A percentile compares a stretch with the other conserved stretches of the same genome.
These are phyloP conservation scores for Rosa hybrid DNA, from an alignment of 331 rosid genomes.

Conservation along the genomic window DNA sequence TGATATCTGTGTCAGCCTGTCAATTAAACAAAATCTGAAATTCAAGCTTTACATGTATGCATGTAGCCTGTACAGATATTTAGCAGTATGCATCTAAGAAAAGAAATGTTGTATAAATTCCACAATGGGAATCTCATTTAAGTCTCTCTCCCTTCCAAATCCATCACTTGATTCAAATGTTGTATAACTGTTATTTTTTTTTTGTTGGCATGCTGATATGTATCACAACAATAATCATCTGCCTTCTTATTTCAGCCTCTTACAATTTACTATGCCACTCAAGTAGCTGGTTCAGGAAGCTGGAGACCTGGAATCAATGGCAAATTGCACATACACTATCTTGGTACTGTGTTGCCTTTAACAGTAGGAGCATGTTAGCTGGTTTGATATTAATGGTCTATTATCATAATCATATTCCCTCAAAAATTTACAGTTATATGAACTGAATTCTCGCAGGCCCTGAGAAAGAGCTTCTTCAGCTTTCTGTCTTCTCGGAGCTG, in stretches of 20 bases:
- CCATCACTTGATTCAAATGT: constrained; percentile 5
- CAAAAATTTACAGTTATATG: neutral
- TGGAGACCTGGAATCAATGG: constrained; percentile 43
- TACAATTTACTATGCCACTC: constrained; percentile 65
- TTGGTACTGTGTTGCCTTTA: constrained; percentile 52
- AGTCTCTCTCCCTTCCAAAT: neutral
- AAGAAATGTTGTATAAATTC: neutral
- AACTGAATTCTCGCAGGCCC: constrained; percentile 55
- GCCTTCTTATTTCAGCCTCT: constrained; percentile 62
- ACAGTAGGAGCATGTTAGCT: neutral
- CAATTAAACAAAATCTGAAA: neutral
- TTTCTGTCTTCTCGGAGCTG: constrained; percentile 71
- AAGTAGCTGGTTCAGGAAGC: constrained; percentile 49
- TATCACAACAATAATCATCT: neutral
- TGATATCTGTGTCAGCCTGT: constrained; percentile 21
- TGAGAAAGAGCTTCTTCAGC: constrained; percentile 89
- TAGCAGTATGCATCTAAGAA: constrained; percentile 2
- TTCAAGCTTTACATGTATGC: neutral
- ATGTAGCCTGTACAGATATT: too few species aligned
- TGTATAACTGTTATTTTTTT: neutral
- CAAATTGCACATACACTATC: constrained; percentile 69
- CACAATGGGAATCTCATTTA: neutral
- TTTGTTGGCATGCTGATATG: neutral
- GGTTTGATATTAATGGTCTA: neutral
- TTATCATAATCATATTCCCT: neutral